Evolutionary conservation across 768 basidiomycete species (phyloP).

Genomic region (Tubosaeta brunneosetosa): DNA sequence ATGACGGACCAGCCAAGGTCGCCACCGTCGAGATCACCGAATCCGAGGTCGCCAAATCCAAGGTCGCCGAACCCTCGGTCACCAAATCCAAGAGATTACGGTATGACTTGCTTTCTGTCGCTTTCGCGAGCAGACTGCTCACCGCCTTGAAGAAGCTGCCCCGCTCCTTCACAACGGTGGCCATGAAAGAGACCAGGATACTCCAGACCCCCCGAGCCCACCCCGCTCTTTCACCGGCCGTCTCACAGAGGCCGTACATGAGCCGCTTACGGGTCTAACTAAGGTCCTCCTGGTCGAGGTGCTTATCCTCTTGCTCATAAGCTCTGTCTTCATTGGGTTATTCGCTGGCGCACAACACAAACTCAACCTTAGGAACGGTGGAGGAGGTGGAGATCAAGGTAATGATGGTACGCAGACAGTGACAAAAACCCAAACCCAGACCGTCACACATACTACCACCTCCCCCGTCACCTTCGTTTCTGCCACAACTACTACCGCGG

Average conservation of each 20-base stretch:
- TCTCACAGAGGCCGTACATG: conserved; percentile 56
- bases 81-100: conserved; percentile 57
- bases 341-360: conserved; percentile 87
- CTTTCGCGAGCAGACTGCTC: background rate
- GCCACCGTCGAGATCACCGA: conserved; percentile 42
- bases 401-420: conserved; percentile 33
- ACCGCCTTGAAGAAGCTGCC: conserved; percentile 48
- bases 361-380: conserved; percentile 48
- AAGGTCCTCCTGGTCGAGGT: conserved; percentile 74
- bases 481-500: conserved; percentile 33
- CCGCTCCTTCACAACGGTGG: conserved; percentile 56
- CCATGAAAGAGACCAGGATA: conserved; percentile 35
- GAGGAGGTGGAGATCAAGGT: conserved; percentile 23
- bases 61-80: conserved; percentile 30
- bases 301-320: conserved; percentile 74
- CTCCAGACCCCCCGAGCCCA: conserved; percentile 35
- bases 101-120: conserved; percentile 25
- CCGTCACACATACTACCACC: conserved; percentile 30
- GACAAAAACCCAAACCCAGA: conserved; percentile 25
- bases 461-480: conserved; percentile 28
- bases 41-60: conserved; percentile 22
- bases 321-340: conserved; percentile 86
- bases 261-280: conserved; percentile 79
- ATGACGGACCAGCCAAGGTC: conserved; percentile 58
- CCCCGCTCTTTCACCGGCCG: conserved; percentile 23